phyloP scores from a whole-genome alignment of 306 rosid genomes.

The Leucaena leucocephala region DNA sequence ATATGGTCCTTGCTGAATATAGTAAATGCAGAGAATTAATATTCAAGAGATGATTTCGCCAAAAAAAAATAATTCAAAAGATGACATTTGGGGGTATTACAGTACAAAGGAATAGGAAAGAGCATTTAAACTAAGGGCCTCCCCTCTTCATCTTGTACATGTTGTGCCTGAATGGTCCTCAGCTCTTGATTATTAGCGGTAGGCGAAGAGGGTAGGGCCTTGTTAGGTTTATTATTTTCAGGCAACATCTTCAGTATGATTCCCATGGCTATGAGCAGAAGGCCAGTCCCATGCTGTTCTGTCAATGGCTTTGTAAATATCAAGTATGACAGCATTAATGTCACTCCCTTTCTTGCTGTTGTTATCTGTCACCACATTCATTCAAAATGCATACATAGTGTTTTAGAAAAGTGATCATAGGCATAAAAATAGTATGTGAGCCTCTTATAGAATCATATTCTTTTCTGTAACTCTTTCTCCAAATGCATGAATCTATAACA shows the following conservation, averaged over 20 bases:
- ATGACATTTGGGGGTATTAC: background rate
- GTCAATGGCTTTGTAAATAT: slow-evolving; percentile 75
- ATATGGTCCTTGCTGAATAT: background rate
- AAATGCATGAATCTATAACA: background rate
- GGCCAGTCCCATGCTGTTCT: slow-evolving; percentile 64
- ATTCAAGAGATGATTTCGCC: background rate
- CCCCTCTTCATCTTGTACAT: slow-evolving; percentile 56
- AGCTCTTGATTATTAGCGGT: slow-evolving; percentile 36
- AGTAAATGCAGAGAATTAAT: background rate
- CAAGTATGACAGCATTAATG: slow-evolving; percentile 61
- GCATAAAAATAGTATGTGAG: no score
- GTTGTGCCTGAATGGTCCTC: slow-evolving; percentile 23
- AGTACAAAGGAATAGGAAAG: background rate
- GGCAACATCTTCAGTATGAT: slow-evolving; percentile 60
- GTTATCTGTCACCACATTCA: slow-evolving; percentile 54
- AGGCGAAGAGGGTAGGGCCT: slow-evolving; percentile 39
- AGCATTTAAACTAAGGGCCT: slow-evolving; percentile 58
- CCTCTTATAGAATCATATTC: no score
- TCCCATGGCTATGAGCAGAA: slow-evolving; percentile 62
- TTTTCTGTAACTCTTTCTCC: background rate
- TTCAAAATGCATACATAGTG: background rate
- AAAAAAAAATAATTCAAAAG: no score
- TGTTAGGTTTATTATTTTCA: slow-evolving; percentile 36
- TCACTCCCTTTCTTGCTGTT: slow-evolving; percentile 69
- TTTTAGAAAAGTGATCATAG: no score